A percentile compares a stretch with the other conserved stretches of the same genome.
phyloP scores from a whole-genome alignment of 1,284 basidiomycete genomes.

The Stereum hirsutum region DNA sequence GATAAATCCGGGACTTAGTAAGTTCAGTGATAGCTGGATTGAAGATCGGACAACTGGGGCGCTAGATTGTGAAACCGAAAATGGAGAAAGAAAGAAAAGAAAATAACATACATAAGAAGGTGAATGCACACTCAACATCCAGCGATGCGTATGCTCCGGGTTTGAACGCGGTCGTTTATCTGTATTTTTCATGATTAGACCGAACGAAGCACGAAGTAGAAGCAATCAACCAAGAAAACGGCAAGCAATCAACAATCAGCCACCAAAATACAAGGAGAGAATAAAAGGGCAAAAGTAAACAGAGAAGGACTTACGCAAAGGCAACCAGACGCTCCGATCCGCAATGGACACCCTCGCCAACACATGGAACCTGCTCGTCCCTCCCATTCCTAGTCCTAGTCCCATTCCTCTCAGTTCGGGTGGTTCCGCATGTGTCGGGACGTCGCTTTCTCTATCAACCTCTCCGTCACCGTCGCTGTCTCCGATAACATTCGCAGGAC shows the following conservation, averaged over 20 bases:
- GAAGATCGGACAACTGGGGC: too few relatives aligned
- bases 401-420: background rate
- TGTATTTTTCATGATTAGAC: constrained; percentile 15
- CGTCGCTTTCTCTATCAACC: background rate
- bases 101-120: constrained; percentile 61
- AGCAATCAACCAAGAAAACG: constrained; percentile 5
- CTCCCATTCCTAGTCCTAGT: constrained; percentile 6
- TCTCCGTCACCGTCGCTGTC: too few relatives aligned
- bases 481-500: too few relatives aligned
- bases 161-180: constrained; percentile 30
- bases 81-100: too few relatives aligned
- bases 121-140: constrained; percentile 60
- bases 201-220: constrained; percentile 4
- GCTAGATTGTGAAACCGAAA: too few relatives aligned
- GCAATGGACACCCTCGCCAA: constrained; percentile 49
- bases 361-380: constrained; percentile 54
- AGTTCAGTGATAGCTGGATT: too few relatives aligned
- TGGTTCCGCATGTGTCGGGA: background rate
- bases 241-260: too few relatives aligned
- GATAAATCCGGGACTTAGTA: constrained; percentile 10
- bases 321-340: constrained; percentile 56
- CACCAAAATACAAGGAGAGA: too few relatives aligned
- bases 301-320: constrained; percentile 32
- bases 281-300: too few relatives aligned
- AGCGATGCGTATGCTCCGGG: constrained; percentile 47